phyloP scores from a whole-genome alignment of 2,329 filamentous ascomycete genomes.

The Chaetomium olivaceum region DNA sequence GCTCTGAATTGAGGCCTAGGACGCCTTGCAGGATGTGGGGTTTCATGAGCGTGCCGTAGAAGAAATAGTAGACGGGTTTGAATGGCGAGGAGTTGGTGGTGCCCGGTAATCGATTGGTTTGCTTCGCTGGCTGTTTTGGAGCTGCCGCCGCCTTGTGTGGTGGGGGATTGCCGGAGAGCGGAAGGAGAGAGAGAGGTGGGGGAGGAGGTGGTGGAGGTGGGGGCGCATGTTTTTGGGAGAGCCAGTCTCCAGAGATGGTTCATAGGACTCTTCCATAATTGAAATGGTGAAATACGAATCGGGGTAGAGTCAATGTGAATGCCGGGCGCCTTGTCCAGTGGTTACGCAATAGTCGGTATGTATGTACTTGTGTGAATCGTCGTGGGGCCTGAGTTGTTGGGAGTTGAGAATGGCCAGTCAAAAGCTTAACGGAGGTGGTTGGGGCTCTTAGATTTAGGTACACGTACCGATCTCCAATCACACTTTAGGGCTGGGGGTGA shows the following conservation, averaged over 20 bases:
- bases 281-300: background rate
- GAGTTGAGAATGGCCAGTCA: background rate
- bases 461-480: background rate
- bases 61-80: conserved; percentile 2
- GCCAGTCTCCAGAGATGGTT: background rate
- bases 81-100: background rate
- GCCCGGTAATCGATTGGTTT: background rate
- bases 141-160: background rate
- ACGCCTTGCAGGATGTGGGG: conserved; percentile 10
- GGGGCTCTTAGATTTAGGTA: too few species aligned
- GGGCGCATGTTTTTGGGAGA: background rate
- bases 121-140: background rate
- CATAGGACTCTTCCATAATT: background rate
- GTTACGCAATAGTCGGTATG: background rate
- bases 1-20: background rate
- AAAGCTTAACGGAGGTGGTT: too few species aligned
- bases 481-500: background rate
- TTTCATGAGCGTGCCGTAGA: conserved; percentile 20
- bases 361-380: background rate
- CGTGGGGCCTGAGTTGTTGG: background rate
- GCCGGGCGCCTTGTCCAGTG: background rate
- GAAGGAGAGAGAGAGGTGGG: too few species aligned
- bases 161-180: background rate
- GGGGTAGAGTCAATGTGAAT: background rate
- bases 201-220: background rate